Percentiles rank a stretch among this genome's conserved stretches.
Evolutionary conservation across 1,284 basidiomycete genomes (phyloP).

Genomic region (Meira miltonrushii): DNA sequence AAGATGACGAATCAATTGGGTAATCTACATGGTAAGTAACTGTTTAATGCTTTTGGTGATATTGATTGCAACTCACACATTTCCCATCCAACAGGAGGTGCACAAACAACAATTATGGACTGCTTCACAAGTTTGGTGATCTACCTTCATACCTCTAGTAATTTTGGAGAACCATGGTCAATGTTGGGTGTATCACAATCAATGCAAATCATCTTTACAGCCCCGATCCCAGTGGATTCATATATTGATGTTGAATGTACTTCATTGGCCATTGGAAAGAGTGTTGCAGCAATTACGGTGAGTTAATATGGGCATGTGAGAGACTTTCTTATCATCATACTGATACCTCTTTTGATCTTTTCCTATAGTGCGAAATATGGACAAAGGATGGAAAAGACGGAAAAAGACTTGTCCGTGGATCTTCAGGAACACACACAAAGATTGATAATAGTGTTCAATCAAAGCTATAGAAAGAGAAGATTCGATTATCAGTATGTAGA

Average conservation of each 20-base stretch:
- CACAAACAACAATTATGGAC: constrained; percentile 35
- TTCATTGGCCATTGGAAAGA: constrained; percentile 29
- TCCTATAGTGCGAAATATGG: constrained; percentile 26
- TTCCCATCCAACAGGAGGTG: constrained; percentile 16
- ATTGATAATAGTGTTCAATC: constrained; percentile 30
- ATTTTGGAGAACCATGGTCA: constrained; percentile 31
- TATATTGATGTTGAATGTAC: constrained; percentile 43
- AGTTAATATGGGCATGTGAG: too few relatives aligned
- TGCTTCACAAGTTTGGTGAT: constrained; percentile 31
- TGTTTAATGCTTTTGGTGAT: too few relatives aligned
- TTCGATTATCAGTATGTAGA: too few relatives aligned
- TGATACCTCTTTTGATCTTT: neutral
- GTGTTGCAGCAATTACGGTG: constrained; percentile 27
- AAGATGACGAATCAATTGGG: constrained; percentile 36
- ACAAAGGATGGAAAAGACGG: constrained; percentile 25
- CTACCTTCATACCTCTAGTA: constrained; percentile 31
- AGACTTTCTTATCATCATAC: too few relatives aligned
- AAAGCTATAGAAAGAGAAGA: constrained; percentile 18
- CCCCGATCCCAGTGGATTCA: constrained; percentile 30
- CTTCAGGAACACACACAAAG: constrained; percentile 37
- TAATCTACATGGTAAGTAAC: constrained; percentile 34
- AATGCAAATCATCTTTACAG: constrained; percentile 40
- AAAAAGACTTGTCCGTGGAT: constrained; percentile 22
- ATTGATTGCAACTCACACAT: neutral
- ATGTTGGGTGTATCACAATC: constrained; percentile 47